Evolutionary conservation across 257 asterid genomes (phyloP).

Genomic region (Paraleonurus japonicus): DNA sequence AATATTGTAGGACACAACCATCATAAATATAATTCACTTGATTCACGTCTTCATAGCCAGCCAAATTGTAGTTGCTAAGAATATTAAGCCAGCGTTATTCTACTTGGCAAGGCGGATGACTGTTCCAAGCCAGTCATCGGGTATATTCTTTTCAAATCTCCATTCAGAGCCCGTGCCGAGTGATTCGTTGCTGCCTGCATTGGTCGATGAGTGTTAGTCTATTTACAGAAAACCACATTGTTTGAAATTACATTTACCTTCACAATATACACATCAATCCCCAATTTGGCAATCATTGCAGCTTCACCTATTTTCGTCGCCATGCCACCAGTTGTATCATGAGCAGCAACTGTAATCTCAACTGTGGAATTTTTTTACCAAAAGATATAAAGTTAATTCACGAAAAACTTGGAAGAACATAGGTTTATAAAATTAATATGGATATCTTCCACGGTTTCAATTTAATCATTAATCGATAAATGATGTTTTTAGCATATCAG

Average conservation of each 20-base stretch:
- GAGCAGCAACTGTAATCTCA: constrained; percentile 81
- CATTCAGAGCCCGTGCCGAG: constrained; percentile 65
- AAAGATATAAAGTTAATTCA: neutral
- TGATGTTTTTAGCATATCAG: neutral
- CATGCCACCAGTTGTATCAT: constrained; percentile 98
- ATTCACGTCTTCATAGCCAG: neutral
- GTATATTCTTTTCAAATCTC: constrained; percentile 47
- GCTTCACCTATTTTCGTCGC: constrained; percentile 91
- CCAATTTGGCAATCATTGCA: constrained; percentile 87
- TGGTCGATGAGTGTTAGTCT: neutral
- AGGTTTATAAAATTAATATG: too few species aligned
- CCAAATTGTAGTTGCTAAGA: neutral
- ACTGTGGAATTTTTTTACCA: constrained; percentile 35
- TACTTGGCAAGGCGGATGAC: constrained; percentile 55
- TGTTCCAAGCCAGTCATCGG: constrained; percentile 94
- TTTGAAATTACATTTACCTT: constrained; percentile 45
- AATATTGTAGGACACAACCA: too few species aligned
- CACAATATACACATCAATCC: constrained; percentile 85
- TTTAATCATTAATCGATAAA: neutral
- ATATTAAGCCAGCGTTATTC: neutral
- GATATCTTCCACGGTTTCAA: neutral
- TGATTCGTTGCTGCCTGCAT: constrained; percentile 80
- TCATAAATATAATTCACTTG: neutral
- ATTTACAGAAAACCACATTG: neutral
- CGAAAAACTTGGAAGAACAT: too few species aligned